A percentile compares a stretch with the other conserved stretches of the same genome.
These are phyloP conservation scores for Fonsecaea monophora DNA, from an alignment of 2,329 filamentous ascomycete species.

Conservation along the genomic window DNA sequence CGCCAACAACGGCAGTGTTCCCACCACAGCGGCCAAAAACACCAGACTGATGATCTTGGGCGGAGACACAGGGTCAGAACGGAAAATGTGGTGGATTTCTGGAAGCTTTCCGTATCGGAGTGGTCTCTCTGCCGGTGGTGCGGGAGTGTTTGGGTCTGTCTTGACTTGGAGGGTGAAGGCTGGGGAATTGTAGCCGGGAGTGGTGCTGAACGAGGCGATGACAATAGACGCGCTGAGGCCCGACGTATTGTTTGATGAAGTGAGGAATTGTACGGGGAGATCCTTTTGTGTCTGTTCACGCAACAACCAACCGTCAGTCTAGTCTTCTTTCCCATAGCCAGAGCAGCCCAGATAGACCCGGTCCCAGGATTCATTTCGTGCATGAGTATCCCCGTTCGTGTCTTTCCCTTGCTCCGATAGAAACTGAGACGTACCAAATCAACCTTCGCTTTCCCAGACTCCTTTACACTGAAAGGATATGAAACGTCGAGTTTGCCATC, in stretches of 20 bases:
- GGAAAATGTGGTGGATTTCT: conserved; percentile 93
- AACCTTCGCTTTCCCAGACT: conserved; percentile 82
- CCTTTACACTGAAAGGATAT: conserved; percentile 82
- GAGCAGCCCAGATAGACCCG: not conserved
- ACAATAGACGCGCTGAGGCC: conserved; percentile 81
- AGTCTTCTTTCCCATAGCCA: not conserved
- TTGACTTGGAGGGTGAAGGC: conserved; percentile 76
- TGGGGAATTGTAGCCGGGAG: conserved; percentile 69
- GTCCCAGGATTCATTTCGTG: not conserved
- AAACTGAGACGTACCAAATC: conserved; percentile 72
- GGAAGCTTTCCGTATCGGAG: conserved; percentile 82
- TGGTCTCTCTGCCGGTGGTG: conserved; percentile 68
- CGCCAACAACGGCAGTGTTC: conserved; percentile 75
- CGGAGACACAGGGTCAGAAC: conserved; percentile 77
- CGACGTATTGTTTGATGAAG: conserved; percentile 55
- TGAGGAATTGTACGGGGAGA: conserved; percentile 81
- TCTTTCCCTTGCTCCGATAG: not conserved
- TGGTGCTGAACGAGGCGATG: conserved; percentile 80
- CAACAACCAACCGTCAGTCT: conserved; percentile 4
- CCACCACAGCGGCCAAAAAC: conserved; percentile 76
- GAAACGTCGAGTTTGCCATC: conserved; percentile 82
- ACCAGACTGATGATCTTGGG: conserved; percentile 78
- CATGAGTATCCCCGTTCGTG: not conserved
- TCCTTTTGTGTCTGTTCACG: conserved; percentile 78
- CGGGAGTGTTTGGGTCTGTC: conserved; percentile 66